phyloP scores from a whole-genome alignment of 345 rosid species.

The Acer yangbiense region DNA sequence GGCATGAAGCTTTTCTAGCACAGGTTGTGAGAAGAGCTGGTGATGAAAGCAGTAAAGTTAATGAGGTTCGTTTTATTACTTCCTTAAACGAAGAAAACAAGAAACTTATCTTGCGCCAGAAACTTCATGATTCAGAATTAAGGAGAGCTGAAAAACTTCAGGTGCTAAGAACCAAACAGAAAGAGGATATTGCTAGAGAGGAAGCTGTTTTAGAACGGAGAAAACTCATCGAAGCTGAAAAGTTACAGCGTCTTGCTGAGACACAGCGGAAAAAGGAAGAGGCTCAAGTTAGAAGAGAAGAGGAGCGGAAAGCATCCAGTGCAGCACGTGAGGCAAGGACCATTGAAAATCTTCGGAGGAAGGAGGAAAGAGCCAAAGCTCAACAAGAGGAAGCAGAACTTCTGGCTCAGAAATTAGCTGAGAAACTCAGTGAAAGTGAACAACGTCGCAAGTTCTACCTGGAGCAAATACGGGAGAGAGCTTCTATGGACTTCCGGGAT shows the following conservation, averaged over 20 bases:
- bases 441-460: constrained; percentile 74
- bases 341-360: constrained; percentile 69
- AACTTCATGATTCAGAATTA: constrained; percentile 72
- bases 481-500: constrained; percentile 84
- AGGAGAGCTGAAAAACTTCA: constrained; percentile 81
- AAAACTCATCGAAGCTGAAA: constrained; percentile 79
- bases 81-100: constrained; percentile 81
- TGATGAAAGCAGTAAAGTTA: constrained; percentile 83
- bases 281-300: constrained; percentile 83
- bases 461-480: constrained; percentile 81
- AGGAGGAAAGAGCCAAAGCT: constrained; percentile 76
- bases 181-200: constrained; percentile 77
- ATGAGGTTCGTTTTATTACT: constrained; percentile 81
- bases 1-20: constrained; percentile 82
- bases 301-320: constrained; percentile 80
- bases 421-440: constrained; percentile 72
- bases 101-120: constrained; percentile 75
- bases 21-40: constrained; percentile 86
- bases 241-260: constrained; percentile 79
- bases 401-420: constrained; percentile 74
- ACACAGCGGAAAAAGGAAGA: constrained; percentile 79
- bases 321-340: constrained; percentile 80
- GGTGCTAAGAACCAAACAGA: constrained; percentile 66
- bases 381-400: constrained; percentile 90
- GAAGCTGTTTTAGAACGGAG: constrained; percentile 80